Conservation (phyloP, 768 basidiomycete genomes). For the Strobilomyces echinocephalus region DNA sequence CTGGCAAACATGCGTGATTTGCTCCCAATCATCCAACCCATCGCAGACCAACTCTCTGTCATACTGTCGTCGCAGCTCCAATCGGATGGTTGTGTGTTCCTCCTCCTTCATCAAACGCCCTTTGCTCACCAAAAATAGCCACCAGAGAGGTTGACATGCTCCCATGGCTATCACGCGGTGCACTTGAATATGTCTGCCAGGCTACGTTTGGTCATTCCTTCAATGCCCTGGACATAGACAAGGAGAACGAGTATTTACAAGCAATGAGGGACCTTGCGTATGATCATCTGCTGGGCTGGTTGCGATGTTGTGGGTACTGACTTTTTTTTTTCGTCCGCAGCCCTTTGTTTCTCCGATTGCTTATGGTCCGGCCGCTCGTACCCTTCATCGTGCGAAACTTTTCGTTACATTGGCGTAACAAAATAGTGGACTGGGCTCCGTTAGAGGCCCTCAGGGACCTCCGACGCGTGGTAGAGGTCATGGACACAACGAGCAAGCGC, state of each 20-base stretch:
- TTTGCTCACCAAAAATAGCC: constrained; percentile 12
- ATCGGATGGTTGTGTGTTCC: constrained; percentile 19
- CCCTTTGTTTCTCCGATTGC: constrained; percentile 20
- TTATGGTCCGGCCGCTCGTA: constrained; percentile 31
- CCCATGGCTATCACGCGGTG: constrained; percentile 30
- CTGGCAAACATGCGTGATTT: constrained; percentile 28
- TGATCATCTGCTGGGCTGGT: not conserved
- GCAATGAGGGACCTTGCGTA: constrained; percentile 32
- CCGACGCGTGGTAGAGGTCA: constrained; percentile 24
- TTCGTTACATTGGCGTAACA: constrained; percentile 29
- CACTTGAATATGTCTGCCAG: constrained; percentile 36
- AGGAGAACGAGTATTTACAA: constrained; percentile 25
- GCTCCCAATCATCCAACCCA: constrained; percentile 31
- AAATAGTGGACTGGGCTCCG: constrained; percentile 32
- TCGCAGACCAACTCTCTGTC: constrained; percentile 26
- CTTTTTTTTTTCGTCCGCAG: constrained; percentile 10
- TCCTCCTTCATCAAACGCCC: not conserved
- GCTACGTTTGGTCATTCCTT: constrained; percentile 33
- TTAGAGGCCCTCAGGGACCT: constrained; percentile 25
- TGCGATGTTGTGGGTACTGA: not conserved
- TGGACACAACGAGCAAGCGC: constrained; percentile 26
- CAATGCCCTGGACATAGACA: constrained; percentile 23
- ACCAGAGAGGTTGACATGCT: constrained; percentile 31
- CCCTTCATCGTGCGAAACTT: constrained; percentile 29
- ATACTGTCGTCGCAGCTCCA: constrained; percentile 20